These are phyloP conservation scores for Spathaspora gorwiae DNA, from an alignment of 805 yeast species.

Conservation along the genomic window DNA sequence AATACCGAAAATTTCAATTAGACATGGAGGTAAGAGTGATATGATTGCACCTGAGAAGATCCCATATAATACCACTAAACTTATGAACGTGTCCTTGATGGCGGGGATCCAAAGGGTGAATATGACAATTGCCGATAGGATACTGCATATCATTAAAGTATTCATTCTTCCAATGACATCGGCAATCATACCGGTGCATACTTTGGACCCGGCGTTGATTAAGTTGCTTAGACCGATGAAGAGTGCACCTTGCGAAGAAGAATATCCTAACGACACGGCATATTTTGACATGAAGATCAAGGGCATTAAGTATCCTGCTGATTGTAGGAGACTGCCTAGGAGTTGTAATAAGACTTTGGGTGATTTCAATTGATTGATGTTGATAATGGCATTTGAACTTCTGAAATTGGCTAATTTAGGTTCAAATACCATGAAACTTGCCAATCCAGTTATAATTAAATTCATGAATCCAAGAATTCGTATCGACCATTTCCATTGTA, in stretches of 20 bases:
- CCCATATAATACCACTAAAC: conserved; percentile 31
- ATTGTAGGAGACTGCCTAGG: conserved; percentile 22
- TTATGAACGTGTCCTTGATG: conserved; percentile 18
- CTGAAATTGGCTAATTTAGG: conserved; percentile 7
- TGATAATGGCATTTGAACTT: conserved; percentile 8
- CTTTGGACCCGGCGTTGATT: conserved; percentile 22
- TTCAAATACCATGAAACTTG: conserved; percentile 12
- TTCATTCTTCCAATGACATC: conserved; percentile 16
- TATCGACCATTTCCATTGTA: conserved; percentile 34
- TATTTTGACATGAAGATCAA: conserved; percentile 32
- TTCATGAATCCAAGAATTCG: conserved; percentile 25
- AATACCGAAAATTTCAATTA: conserved; percentile 29
- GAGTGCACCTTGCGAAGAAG: conserved; percentile 24
- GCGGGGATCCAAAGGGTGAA: conserved; percentile 18
- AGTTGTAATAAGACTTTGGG: conserved; percentile 14
- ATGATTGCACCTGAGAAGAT: conserved; percentile 32
- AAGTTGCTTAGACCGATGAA: conserved; percentile 32
- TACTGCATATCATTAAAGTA: conserved; percentile 14
- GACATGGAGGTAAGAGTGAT: conserved; percentile 26
- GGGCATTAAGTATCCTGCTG: conserved; percentile 32
- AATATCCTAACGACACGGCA: conserved; percentile 24
- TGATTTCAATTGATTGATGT: conserved; percentile 14
- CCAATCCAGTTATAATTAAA: conserved; percentile 11
- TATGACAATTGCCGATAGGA: conserved; percentile 11
- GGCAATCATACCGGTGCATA: conserved; percentile 14